Conservation (phyloP, 805 yeast genomes). For the Candida xyloterini region DNA sequence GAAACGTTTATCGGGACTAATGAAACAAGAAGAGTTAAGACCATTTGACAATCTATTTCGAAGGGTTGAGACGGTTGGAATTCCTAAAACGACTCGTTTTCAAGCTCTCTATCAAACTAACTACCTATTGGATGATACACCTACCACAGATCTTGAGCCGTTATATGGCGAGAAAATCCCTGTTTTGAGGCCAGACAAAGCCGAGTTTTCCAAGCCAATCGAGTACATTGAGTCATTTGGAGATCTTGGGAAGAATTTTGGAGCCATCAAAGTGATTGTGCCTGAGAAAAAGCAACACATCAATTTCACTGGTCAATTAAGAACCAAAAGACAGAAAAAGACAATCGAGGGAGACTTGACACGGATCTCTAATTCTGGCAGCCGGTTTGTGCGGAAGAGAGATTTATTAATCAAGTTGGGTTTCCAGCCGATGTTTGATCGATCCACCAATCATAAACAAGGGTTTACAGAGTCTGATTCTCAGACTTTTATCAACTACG, state of each 20-base stretch:
- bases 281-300: slow-evolving; percentile 35
- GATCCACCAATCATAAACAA: slow-evolving; percentile 42
- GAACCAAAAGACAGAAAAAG: slow-evolving; percentile 2
- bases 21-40: slow-evolving; percentile 4
- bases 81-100: slow-evolving; percentile 1
- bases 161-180: slow-evolving; percentile 41
- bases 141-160: neutral
- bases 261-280: slow-evolving; percentile 74
- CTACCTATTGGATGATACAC: neutral
- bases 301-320: neutral
- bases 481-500: slow-evolving; percentile 38
- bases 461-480: slow-evolving; percentile 35
- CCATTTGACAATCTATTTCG: neutral
- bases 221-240: slow-evolving; percentile 54
- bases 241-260: slow-evolving; percentile 54
- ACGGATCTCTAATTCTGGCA: slow-evolving; percentile 31
- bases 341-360: neutral
- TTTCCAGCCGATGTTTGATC: slow-evolving; percentile 46
- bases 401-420: slow-evolving; percentile 50
- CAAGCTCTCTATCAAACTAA: neutral
- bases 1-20: neutral
- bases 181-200: slow-evolving; percentile 48
- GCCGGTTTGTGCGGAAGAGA: slow-evolving; percentile 40
- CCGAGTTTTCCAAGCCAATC: slow-evolving; percentile 63
- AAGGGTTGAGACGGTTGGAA: neutral